phyloP scores from a whole-genome alignment of 1,284 basidiomycete species.

The Ganoderma sinense region DNA sequence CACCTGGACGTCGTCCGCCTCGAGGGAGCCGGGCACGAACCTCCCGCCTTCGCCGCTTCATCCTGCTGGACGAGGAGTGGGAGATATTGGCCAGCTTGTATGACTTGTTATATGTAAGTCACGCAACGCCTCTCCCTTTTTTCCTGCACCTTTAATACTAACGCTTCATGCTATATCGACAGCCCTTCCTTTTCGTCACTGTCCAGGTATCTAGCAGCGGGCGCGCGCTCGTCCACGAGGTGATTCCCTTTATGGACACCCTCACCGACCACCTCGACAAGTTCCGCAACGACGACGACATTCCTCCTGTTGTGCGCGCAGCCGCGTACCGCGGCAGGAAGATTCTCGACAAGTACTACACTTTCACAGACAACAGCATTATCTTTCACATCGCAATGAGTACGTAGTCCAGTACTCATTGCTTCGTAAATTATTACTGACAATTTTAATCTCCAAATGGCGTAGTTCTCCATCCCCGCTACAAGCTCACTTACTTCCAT shows the following conservation, averaged over 20 bases:
- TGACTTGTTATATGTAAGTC: slow-evolving; percentile 27
- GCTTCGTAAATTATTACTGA: neutral
- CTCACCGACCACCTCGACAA: slow-evolving; percentile 28
- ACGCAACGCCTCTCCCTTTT: slow-evolving; percentile 23
- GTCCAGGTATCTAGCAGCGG: slow-evolving; percentile 30
- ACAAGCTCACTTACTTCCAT: slow-evolving; percentile 22
- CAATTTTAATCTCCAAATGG: neutral
- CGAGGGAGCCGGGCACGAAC: neutral
- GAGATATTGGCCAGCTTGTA: slow-evolving; percentile 19
- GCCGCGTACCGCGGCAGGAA: slow-evolving; percentile 26
- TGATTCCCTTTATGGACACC: slow-evolving; percentile 41
- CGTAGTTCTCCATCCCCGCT: slow-evolving; percentile 18
- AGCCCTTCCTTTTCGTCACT: slow-evolving; percentile 35
- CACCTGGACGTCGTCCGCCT: too few relatives aligned
- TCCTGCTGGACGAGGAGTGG: slow-evolving; percentile 30
- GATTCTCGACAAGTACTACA: slow-evolving; percentile 41
- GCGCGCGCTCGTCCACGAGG: slow-evolving; percentile 16
- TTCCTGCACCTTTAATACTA: too few relatives aligned
- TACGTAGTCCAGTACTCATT: too few relatives aligned
- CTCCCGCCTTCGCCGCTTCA: slow-evolving; percentile 13
- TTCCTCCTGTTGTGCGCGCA: slow-evolving; percentile 26
- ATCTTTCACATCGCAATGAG: slow-evolving; percentile 26
- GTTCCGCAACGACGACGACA: slow-evolving; percentile 12
- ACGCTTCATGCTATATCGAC: too few relatives aligned
- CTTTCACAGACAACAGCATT: slow-evolving; percentile 34